Evolutionary conservation across 1,139 yeast genomes (phyloP), one percentile per base, ranked within the genome.

Genomic region (Geotrichum siamense): DNA sequence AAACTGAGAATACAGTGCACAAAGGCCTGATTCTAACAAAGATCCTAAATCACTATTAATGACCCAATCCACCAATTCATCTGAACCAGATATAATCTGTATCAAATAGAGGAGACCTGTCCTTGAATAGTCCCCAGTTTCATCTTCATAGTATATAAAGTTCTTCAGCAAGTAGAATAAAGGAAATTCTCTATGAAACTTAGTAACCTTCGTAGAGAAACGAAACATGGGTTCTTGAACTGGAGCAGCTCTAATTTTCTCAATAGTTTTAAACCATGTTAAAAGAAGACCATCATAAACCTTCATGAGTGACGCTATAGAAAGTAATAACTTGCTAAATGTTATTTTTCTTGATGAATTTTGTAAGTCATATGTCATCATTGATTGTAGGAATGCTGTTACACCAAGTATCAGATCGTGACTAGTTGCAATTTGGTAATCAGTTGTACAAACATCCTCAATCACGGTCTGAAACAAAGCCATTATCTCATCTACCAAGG

Each of bases 1-100:
- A 22, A 39, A 25, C 37, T 56, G 61, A 23, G 60, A 54, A 38
- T 57, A 61, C 28, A 61, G 38, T 1, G 65, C 65, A 13, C 63
- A 61, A 9, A 62, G 48, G 2, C 64, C 63, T 2, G 63, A 60
- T 0, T 61, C 62, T 48, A 61, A 49, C 29, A 59, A 43, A 3
- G 62, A 55, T 9, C 59, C 58, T 43, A 60, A 44, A 39, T 60
- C 62, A 31, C 62, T 55, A 20, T 52, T 47, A 2, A 56, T 31
- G 5, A 61, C 50, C 63, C 63, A 59, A 5, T 43, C 31, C 34
- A 55, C 62, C 12, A 61, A 51, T 15, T 41, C 43, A 5, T 52
- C 46, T 2, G 53, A 53, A 4, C 46, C 41, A 2, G 53, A 48
- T 1, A 60, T 52, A 9, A 53, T 47, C 31, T 58, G 62, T 10